Conservation (phyloP, 331 rosid species). For the Erythrophleum ivorense region DNA sequence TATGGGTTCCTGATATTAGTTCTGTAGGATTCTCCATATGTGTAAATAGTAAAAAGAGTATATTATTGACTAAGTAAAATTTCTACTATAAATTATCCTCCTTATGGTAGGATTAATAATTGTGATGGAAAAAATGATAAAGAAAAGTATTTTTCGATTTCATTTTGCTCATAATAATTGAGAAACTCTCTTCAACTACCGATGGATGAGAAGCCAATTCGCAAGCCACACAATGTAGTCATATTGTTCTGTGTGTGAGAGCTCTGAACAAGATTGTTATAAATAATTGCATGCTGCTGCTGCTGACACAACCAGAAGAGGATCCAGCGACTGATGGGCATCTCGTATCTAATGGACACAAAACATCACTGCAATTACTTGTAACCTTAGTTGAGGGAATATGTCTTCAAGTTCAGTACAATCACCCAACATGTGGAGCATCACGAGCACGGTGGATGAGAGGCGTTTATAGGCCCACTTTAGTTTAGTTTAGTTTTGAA, state of each 20-base stretch:
- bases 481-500: too few species aligned
- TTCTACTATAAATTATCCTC: neutral
- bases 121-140: neutral
- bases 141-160: neutral
- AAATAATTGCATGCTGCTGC: too few species aligned
- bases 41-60: neutral
- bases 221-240: neutral
- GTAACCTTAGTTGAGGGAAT: slow-evolving; percentile 19
- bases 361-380: neutral
- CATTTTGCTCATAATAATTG: neutral
- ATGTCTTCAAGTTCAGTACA: slow-evolving; percentile 5
- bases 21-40: too few species aligned
- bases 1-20: too few species aligned
- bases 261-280: too few species aligned
- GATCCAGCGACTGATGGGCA: slow-evolving; percentile 18
- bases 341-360: neutral
- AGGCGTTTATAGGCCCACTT: too few species aligned
- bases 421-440: slow-evolving; percentile 34
- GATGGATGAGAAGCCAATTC: neutral
- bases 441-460: neutral
- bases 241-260: neutral
- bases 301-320: neutral
- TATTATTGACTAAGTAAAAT: too few species aligned
- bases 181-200: neutral
- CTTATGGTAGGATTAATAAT: neutral